These are phyloP conservation scores for Aspergillus glaucus DNA, from an alignment of 2,329 filamentous ascomycete species.

Conservation along the genomic window DNA sequence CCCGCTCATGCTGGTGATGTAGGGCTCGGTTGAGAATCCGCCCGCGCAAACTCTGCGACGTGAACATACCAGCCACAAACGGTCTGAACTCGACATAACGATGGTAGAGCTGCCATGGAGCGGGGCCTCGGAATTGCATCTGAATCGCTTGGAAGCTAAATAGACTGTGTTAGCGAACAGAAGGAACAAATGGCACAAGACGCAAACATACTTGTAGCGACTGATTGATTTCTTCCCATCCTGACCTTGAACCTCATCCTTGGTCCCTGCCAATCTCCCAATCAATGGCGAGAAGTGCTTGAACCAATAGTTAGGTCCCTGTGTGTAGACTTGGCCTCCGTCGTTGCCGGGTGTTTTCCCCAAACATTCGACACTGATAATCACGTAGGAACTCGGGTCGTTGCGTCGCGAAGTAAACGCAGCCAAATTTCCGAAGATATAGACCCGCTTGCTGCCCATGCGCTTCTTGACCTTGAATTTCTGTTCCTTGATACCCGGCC, in stretches of 20 bases:
- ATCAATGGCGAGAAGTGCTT: slow-evolving; percentile 87
- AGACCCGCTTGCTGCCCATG: slow-evolving; percentile 80
- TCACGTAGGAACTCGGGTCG: slow-evolving; percentile 64
- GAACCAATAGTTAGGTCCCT: slow-evolving; percentile 69
- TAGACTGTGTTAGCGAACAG: slow-evolving; percentile 1
- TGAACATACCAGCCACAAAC: slow-evolving; percentile 85
- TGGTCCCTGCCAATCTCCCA: slow-evolving; percentile 69
- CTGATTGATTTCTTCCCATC: slow-evolving; percentile 52
- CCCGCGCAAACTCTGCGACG: slow-evolving; percentile 67
- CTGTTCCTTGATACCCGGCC: slow-evolving; percentile 61
- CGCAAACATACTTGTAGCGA: slow-evolving; percentile 65
- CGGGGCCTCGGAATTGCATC: slow-evolving; percentile 77
- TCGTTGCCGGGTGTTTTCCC: slow-evolving; percentile 63
- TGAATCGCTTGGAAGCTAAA: slow-evolving; percentile 85
- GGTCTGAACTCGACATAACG: slow-evolving; percentile 90
- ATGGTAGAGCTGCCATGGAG: slow-evolving; percentile 75
- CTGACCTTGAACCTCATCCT: slow-evolving; percentile 55
- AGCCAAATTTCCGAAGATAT: slow-evolving; percentile 63
- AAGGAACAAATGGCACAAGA: not conserved
- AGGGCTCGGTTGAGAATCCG: slow-evolving; percentile 75
- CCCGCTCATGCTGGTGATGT: slow-evolving; percentile 79
- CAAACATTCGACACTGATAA: slow-evolving; percentile 70
- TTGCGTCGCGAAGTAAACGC: slow-evolving; percentile 55
- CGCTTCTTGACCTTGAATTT: slow-evolving; percentile 68
- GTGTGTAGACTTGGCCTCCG: slow-evolving; percentile 66